Percentiles rank a stretch among this genome's conserved stretches.
Evolutionary conservation across 2,329 filamentous ascomycete species (phyloP).

Genomic region (Neonectria faginata): DNA sequence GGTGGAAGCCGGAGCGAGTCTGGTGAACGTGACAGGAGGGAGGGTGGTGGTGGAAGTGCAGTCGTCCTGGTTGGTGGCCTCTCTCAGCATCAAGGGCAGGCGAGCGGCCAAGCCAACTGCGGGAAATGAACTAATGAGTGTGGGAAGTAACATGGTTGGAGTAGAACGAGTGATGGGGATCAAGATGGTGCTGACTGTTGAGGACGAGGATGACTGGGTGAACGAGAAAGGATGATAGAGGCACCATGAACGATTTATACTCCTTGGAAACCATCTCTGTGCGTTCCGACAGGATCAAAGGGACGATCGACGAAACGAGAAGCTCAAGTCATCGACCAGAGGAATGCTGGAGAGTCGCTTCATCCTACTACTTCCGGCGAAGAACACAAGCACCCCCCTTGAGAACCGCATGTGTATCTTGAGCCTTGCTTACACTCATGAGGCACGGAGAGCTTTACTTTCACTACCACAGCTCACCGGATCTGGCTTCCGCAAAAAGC

Average conservation of each 20-base stretch:
- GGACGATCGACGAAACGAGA: too few species aligned
- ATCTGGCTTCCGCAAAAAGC: not conserved
- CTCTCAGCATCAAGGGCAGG: constrained; percentile 19
- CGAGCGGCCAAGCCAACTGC: constrained; percentile 21
- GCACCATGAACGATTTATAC: constrained; percentile 1
- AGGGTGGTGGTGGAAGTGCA: constrained; percentile 26
- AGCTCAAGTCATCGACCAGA: not conserved
- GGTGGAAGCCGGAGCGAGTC: constrained; percentile 19
- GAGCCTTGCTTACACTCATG: not conserved
- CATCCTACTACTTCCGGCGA: not conserved
- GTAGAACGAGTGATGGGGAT: constrained; percentile 23
- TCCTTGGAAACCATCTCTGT: not conserved
- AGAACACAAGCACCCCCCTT: not conserved
- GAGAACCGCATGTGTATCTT: not conserved
- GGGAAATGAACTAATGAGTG: constrained; percentile 21
- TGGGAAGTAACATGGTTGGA: constrained; percentile 27
- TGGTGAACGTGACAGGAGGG: constrained; percentile 19
- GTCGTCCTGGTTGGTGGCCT: constrained; percentile 1
- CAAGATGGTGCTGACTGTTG: not conserved
- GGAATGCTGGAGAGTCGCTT: not conserved
- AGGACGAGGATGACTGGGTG: constrained; percentile 1
- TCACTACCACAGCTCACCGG: not conserved
- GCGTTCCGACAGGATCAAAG: not conserved
- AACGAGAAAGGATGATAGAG: not conserved
- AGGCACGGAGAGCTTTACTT: not conserved